Base-by-base conservation (phyloP, 257 asterid genomes). In the Jasminum sambac region DNA sequence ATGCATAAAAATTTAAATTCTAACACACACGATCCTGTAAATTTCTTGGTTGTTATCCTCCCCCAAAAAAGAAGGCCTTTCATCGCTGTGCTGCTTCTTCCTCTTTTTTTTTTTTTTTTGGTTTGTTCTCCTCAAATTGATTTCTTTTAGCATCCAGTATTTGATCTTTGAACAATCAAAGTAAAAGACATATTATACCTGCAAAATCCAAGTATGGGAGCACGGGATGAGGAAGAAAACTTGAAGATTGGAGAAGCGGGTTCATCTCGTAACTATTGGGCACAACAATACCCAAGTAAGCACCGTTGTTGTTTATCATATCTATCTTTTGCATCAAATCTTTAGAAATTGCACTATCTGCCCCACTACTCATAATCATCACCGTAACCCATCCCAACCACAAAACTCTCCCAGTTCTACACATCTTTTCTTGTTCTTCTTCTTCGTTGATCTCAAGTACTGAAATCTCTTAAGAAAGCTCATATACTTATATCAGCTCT, bases 211-310 rank as follows among this genome's bases (percentile, higher is more conserved):
- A 40, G 73, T 41, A 36, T 0, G 82, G 76, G 23, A 64, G 57
- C 11, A 19, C 19, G 16, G 19, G 58, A 52, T 68, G 34, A 36
- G 75, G 57, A 25, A 64, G 50, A 19, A 57, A 73, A 34, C 72
- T 68, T 42, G 75, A 69, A 72, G 82, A 78, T 43, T 73, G 69
- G 59, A 78, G 78, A 12, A 73, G 82, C 42, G 82, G 82, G 42
- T 14, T 69, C 70, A 69, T 55, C 66, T 69, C 82, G 23, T 57
- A 73, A 24, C 38, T 25, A 52, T 78, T 78, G 8, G 82, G 78
- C 26, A 69, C 70, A 10, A 73, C 75, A 52, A 73, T 61, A 13
- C 78, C 82, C 39, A 73, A 36, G 25, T 57, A 69, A 30, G 76
- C 73, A 58, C 78, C 78, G 12, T 73, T 17, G 17, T 25, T 63